These are phyloP conservation scores for Starmerella lactis-condensi DNA, from an alignment of 805 yeast genomes.

Conservation along the genomic window DNA sequence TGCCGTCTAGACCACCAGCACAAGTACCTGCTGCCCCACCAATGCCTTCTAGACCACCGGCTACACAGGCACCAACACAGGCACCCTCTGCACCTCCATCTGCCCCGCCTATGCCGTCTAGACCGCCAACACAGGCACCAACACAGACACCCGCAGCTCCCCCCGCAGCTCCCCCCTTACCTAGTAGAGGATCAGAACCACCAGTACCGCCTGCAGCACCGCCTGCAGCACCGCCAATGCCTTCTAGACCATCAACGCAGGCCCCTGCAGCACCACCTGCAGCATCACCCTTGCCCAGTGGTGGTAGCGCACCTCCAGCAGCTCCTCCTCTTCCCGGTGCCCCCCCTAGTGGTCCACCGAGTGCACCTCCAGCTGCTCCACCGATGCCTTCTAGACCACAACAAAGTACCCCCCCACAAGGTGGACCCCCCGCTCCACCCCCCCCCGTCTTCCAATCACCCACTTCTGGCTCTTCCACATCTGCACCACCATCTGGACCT, in stretches of 20 bases:
- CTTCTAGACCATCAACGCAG: slow-evolving; percentile 12
- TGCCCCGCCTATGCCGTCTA: slow-evolving; percentile 18
- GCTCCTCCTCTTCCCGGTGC: slow-evolving; percentile 14
- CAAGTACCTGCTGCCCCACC: slow-evolving; percentile 24
- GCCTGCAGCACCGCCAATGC: slow-evolving; percentile 11
- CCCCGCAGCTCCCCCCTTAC: slow-evolving; percentile 14
- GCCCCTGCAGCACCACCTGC: slow-evolving; percentile 21
- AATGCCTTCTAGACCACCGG: slow-evolving; percentile 17
- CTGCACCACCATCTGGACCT: no score
- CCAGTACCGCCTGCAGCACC: slow-evolving; percentile 10
- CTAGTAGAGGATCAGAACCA: slow-evolving; percentile 3
- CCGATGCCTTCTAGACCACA: slow-evolving; percentile 17
- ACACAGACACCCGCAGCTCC: slow-evolving; percentile 15
- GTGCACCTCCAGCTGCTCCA: slow-evolving; percentile 22
- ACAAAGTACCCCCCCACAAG: slow-evolving; percentile 18
- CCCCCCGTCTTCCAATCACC: slow-evolving; percentile 20
- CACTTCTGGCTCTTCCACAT: no score
- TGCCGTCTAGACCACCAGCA: not conserved
- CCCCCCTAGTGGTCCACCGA: not conserved
- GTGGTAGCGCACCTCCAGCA: slow-evolving; percentile 13
- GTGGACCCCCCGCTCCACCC: slow-evolving; percentile 7
- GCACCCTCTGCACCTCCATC: slow-evolving; percentile 17
- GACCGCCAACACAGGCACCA: slow-evolving; percentile 15
- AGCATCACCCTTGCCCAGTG: slow-evolving; percentile 20
- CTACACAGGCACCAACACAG: slow-evolving; percentile 1